A percentile compares a stretch with the other conserved stretches of the same genome.
Conservation (phyloP, 192 early-diverging fungal genomes). For the Tieghemiomyces parasiticus region DNA sequence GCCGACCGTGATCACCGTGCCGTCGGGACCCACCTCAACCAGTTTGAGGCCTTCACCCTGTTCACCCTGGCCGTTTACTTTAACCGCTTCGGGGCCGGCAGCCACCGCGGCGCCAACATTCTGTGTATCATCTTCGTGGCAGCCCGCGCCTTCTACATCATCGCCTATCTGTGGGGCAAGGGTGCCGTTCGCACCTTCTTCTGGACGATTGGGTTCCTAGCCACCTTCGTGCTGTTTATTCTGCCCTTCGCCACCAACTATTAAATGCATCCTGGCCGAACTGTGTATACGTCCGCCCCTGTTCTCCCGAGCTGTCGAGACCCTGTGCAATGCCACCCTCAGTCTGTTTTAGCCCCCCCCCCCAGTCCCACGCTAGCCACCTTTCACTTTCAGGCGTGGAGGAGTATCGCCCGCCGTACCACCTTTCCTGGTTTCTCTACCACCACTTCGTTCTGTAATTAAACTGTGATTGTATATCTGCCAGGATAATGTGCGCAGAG, state of each 20-base stretch:
- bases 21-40: background rate
- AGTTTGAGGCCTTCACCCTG: background rate
- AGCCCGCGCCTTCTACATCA: background rate
- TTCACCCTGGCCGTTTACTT: constrained; percentile 4
- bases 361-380: too few relatives aligned
- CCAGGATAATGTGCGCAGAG: too few relatives aligned
- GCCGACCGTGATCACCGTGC: background rate
- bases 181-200: background rate
- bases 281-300: too few relatives aligned
- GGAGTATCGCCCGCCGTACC: too few relatives aligned
- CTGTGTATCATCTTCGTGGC: background rate
- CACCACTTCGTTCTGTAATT: too few relatives aligned
- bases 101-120: background rate
- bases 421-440: too few relatives aligned
- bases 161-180: background rate
- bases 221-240: background rate
- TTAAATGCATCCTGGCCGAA: too few relatives aligned
- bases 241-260: background rate
- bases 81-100: background rate
- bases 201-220: background rate
- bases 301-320: too few relatives aligned
- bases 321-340: too few relatives aligned
- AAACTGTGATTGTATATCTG: too few relatives aligned
- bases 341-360: too few relatives aligned
- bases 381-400: too few relatives aligned